Conservation (phyloP, 805 yeast genomes). For the Jamesozyma spencerorum region DNA sequence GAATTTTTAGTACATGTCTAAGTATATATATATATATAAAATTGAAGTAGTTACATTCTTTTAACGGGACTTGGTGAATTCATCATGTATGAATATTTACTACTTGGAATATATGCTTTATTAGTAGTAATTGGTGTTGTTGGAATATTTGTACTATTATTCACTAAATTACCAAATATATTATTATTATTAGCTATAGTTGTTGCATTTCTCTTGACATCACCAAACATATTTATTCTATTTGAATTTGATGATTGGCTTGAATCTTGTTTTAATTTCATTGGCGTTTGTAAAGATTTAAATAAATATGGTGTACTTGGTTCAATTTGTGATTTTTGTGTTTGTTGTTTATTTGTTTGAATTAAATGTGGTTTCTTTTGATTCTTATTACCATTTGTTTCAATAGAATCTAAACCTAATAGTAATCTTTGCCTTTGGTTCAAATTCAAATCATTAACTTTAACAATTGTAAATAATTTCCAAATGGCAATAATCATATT, state of each 20-base stretch:
- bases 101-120: slow-evolving; percentile 28
- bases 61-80: slow-evolving; percentile 27
- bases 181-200: not conserved
- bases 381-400: not conserved
- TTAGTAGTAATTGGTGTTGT: slow-evolving; percentile 2
- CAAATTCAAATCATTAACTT: slow-evolving; percentile 28
- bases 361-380: slow-evolving; percentile 14
- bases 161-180: not conserved
- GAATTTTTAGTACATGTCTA: too few relatives aligned
- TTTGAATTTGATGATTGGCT: not conserved
- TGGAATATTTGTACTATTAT: not conserved
- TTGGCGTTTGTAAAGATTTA: slow-evolving; percentile 23
- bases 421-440: slow-evolving; percentile 28
- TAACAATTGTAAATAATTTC: slow-evolving; percentile 25
- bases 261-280: slow-evolving; percentile 10
- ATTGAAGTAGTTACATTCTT: slow-evolving; percentile 3
- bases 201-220: slow-evolving; percentile 4
- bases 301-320: slow-evolving; percentile 21
- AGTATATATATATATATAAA: too few relatives aligned
- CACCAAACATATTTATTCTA: slow-evolving; percentile 22
- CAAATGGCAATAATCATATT: slow-evolving; percentile 28
- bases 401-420: slow-evolving; percentile 22
- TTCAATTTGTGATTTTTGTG: not conserved
- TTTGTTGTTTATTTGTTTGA: not conserved
- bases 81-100: slow-evolving; percentile 29